Conservation (phyloP, 1,139 yeast species). For the Saccharomyces hybrid region DNA sequence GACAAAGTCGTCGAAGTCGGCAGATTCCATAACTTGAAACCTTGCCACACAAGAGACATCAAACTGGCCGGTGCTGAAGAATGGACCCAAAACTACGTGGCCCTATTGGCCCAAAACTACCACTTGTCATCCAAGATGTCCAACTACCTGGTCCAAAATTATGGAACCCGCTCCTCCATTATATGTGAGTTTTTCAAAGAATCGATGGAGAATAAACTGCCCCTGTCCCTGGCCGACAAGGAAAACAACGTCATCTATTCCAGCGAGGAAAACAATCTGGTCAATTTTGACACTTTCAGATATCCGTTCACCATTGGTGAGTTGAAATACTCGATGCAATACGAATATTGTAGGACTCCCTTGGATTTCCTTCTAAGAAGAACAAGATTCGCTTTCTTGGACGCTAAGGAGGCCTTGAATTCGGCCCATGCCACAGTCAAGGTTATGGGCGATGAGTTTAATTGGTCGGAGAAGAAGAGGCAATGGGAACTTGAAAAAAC, state of each 20-base stretch:
- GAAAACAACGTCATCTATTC: constrained; percentile 22
- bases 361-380: constrained; percentile 89
- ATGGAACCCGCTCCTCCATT: constrained; percentile 84
- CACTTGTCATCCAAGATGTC: constrained; percentile 70
- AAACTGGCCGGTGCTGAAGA: constrained; percentile 75
- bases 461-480: constrained; percentile 63
- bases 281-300: constrained; percentile 42
- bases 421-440: constrained; percentile 84
- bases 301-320: constrained; percentile 94
- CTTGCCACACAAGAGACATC: constrained; percentile 58
- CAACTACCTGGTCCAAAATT: constrained; percentile 74
- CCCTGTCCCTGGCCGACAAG: constrained; percentile 50
- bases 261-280: constrained; percentile 6
- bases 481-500: constrained; percentile 49
- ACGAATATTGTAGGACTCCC: constrained; percentile 86
- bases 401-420: constrained; percentile 73
- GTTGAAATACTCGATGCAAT: constrained; percentile 68
- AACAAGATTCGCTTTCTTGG: constrained; percentile 86
- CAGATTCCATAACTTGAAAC: constrained; percentile 35
- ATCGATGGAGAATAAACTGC: constrained; percentile 50
- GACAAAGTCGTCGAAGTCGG: constrained; percentile 58
- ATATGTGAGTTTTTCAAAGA: constrained; percentile 57
- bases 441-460: constrained; percentile 70
- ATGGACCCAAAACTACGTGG: constrained; percentile 59
- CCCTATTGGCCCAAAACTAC: constrained; percentile 76